phyloP scores from a whole-genome alignment of 805 yeast genomes.

The Wickerhamomyces subpelliculosus region DNA sequence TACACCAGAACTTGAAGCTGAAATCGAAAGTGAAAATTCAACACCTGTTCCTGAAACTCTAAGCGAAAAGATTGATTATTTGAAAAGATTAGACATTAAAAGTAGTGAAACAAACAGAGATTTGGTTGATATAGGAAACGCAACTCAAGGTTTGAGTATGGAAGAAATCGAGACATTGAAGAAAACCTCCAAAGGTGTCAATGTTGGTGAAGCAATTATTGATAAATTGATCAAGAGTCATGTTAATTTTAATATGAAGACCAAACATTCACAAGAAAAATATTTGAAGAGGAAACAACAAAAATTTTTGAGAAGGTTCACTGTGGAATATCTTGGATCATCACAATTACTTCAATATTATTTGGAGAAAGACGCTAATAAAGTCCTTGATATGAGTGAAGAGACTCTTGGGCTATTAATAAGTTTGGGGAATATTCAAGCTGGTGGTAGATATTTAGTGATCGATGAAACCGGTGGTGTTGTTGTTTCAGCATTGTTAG shows the following conservation, averaged over 20 bases:
- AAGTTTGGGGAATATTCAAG: conserved; percentile 73
- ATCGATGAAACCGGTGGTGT: conserved; percentile 95
- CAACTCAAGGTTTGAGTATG: conserved; percentile 64
- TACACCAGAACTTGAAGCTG: conserved; percentile 19
- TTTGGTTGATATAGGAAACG: conserved; percentile 58
- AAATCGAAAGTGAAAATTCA: conserved; percentile 31
- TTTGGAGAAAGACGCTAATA: conserved; percentile 58
- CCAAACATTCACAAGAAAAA: conserved; percentile 85
- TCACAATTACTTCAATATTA: conserved; percentile 67
- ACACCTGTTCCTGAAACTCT: conserved; percentile 22
- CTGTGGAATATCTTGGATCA: conserved; percentile 68
- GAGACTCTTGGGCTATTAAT: conserved; percentile 77
- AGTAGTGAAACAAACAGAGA: conserved; percentile 60
- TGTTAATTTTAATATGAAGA: conserved; percentile 81
- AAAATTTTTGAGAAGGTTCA: conserved; percentile 81
- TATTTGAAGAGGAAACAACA: conserved; percentile 87
- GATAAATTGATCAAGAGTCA: conserved; percentile 79
- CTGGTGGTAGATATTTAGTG: conserved; percentile 84
- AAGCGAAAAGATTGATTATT: conserved; percentile 18
- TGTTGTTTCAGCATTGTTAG: conserved; percentile 78
- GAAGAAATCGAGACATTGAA: conserved; percentile 86
- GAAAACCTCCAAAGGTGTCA: conserved; percentile 51
- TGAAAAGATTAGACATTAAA: conserved; percentile 24
- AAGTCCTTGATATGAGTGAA: conserved; percentile 73
- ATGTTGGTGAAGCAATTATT: conserved; percentile 70